Evolutionary conservation across 2,329 filamentous ascomycete species (phyloP), one percentile per base, ranked within the genome.

Genomic region (Lachnellula occidentalis): DNA sequence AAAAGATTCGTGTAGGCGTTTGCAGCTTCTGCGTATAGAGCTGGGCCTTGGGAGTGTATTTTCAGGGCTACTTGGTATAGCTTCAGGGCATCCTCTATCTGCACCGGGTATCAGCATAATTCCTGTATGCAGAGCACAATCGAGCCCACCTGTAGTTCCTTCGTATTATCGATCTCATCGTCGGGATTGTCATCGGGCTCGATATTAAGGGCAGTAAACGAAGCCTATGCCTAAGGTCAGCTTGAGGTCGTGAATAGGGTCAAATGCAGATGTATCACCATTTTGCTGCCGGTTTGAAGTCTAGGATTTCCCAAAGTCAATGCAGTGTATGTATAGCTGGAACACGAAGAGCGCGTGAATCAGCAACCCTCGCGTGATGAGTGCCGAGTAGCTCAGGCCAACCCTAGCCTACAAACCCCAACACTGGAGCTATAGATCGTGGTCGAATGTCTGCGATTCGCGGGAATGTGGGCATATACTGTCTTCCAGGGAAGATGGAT

Each of bases 11-110:
- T 78, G 73, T 99, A 99, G 45, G 94, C 92, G 50, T 85, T 80
- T 43, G 81, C 79, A 19, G 95, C 92, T 66, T 90, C 85, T 47
- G 83, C 73, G 69, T 90, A 94, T 51, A 84, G 88, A 17, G 75
- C 75, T 0, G 88, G 84, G 2, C 94, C 92, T 72, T 95, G 90
- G 1, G 92, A 87, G 69, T 99, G 94, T 61, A 92, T 83, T 70
- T 92, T 96, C 55, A 99, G 76, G 46, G 94, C 94, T 64, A 80
- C 86, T 68, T 97, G 92, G 69, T 96, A 99, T 36, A 92, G 82
- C 73, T 96, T 97, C 58, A 99, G 77, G 47, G 94, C 92, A 74
- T 99, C 94, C 67, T 99, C 94, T 67, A 97, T 92, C 78, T 87
- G 52, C 15, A 15, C 39, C 27, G 4, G 27, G 31, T 31, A 55